A percentile compares a stretch with the other conserved stretches of the same genome.
Evolutionary conservation across 441 rosid species (phyloP).

Genomic region (Erodium moschatum): DNA sequence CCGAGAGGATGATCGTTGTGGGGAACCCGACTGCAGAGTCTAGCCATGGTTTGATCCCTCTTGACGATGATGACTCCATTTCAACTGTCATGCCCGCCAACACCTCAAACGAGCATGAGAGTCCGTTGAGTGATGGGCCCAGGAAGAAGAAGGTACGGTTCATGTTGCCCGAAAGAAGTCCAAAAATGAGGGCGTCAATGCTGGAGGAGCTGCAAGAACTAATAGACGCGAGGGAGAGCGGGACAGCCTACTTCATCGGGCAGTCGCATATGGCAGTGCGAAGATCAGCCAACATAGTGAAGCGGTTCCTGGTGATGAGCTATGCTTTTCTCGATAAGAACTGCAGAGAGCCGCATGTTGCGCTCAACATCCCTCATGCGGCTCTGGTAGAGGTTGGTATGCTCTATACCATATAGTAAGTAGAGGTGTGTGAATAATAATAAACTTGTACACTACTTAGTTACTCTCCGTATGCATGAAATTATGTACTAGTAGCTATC

Average conservation of each 20-base stretch:
- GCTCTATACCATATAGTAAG: slow-evolving; percentile 32
- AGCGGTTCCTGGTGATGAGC: slow-evolving; percentile 33
- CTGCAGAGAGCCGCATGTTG: slow-evolving; percentile 39
- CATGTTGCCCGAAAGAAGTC: slow-evolving; percentile 30
- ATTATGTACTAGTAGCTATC: no score
- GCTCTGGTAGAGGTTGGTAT: slow-evolving; percentile 56
- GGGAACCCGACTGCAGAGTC: slow-evolving; percentile 24
- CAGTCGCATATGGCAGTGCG: slow-evolving; percentile 41
- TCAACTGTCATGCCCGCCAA: not conserved
- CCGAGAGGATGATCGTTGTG: slow-evolving; percentile 34
- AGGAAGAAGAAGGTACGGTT: slow-evolving; percentile 42
- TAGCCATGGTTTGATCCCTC: slow-evolving; percentile 30
- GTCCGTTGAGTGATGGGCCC: not conserved
- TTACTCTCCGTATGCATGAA: no score
- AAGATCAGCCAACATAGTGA: slow-evolving; percentile 30
- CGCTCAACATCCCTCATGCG: slow-evolving; percentile 52
- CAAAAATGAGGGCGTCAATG: slow-evolving; percentile 20
- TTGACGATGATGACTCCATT: slow-evolving; percentile 14
- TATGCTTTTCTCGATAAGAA: slow-evolving; percentile 42
- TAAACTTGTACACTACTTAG: not conserved
- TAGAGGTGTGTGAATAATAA: no score
- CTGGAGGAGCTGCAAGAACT: slow-evolving; percentile 44
- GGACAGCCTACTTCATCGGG: slow-evolving; percentile 51
- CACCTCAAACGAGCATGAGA: slow-evolving; percentile 3
- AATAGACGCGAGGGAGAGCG: slow-evolving; percentile 49